Evolutionary conservation across 176 grass and related monocot genomes (phyloP).

Genomic region (Pontederia paniculata): DNA sequence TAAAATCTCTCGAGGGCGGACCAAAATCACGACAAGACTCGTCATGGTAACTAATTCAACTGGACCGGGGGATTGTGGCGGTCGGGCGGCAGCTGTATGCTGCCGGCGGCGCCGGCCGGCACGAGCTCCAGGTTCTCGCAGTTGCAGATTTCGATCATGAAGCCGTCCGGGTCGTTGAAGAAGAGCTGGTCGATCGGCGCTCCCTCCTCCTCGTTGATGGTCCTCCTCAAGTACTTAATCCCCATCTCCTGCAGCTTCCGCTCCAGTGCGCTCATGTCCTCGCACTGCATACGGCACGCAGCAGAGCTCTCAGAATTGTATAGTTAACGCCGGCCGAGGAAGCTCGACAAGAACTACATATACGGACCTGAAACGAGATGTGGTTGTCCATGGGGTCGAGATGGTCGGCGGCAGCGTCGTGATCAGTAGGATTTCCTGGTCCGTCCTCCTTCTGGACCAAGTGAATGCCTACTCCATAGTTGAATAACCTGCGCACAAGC

Average conservation of each 20-base stretch:
- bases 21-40: no score
- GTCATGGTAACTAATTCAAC: no score
- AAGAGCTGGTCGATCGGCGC: constrained; percentile 65
- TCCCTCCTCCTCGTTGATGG: constrained; percentile 56
- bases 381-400: constrained; percentile 81
- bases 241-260: constrained; percentile 37
- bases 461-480: constrained; percentile 67
- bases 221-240: constrained; percentile 44
- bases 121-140: constrained; percentile 75
- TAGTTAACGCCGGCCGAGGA: no score
- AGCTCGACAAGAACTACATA: background rate
- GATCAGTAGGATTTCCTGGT: constrained; percentile 11
- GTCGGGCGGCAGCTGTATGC: constrained; percentile 39
- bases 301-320: background rate
- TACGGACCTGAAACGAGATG: constrained; percentile 49
- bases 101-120: constrained; percentile 33
- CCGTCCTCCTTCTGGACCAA: constrained; percentile 43
- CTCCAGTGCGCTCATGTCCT: constrained; percentile 58
- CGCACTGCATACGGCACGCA: constrained; percentile 18
- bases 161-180: constrained; percentile 68
- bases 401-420: constrained; percentile 14
- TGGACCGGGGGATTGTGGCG: constrained; percentile 37
- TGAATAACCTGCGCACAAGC: constrained; percentile 36
- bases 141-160: constrained; percentile 87
- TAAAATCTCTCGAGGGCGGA: no score